Base-by-base conservation (phyloP, 2,329 filamentous ascomycete genomes). In the Colletotrichum eremochloae region DNA sequence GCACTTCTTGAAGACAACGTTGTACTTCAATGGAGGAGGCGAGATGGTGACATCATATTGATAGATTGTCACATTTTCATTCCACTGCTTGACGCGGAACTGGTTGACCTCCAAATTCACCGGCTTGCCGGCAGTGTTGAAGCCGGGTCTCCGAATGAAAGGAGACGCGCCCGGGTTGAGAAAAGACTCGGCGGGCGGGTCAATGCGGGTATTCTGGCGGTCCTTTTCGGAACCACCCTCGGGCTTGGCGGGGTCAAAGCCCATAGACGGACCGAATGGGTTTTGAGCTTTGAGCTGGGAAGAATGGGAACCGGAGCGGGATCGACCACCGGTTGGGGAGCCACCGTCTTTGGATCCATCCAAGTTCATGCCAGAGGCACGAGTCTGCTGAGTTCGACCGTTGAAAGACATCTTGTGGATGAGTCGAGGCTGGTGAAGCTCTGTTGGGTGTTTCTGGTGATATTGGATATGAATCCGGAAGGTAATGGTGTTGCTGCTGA, bases 1-100 rank as follows among this genome's bases (percentile, higher is more conserved):
- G 38, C 95, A 88, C 79, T 94, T 95, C 79, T 90, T 91, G 77
- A 94, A 87, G 5, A 96, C 84, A 5, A 88, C 88, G 5, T 88
- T 86, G 4, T 82, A 78, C 81, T 92, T 94, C 69, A 92, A 87
- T 0, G 82, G 84, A 11, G 90, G 90, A 1, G 87, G 89, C 2
- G 91, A 89, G 55, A 96, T 87, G 5, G 87, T 79, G 36, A 97
- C 93, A 83, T 97, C 94, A 76, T 96, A 98, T 79, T 98, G 95
- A 74, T 91, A 91, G 31, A 98, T 89, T 0, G 89, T 88, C 15
- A 85, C 87, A 2, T 81, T 85, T 0, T 90, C 90, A 67, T 83
- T 78, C 50, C 91, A 89, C 12, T 84, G 82, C 0, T 80, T 82
- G 67, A 98, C 91, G 0, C 90, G 87, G 81, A 92, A 97, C 14